A percentile compares a stretch with the other conserved stretches of the same genome.
Evolutionary conservation across 768 basidiomycete genomes (phyloP).

Genomic region (Rhizopogon sp.): DNA sequence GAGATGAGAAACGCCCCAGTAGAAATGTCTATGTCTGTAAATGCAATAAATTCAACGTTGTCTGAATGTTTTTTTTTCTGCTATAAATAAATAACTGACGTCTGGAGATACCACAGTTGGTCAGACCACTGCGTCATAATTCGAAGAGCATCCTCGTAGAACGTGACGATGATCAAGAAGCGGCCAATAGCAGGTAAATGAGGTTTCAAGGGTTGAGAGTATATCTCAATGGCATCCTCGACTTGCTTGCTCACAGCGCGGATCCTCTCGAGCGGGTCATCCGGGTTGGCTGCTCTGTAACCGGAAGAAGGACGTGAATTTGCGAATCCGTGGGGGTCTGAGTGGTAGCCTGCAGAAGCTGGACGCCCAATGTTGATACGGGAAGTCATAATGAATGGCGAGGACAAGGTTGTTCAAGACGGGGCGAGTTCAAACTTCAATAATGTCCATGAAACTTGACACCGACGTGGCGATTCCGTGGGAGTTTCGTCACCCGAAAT

Average conservation of each 20-base stretch:
- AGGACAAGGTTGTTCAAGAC: neutral
- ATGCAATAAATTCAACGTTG: conserved; percentile 5
- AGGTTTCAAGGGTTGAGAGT: conserved; percentile 90
- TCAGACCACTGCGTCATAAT: conserved; percentile 95
- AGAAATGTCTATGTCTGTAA: conserved; percentile 86
- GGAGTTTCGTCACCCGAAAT: neutral
- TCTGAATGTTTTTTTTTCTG: neutral
- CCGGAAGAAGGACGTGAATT: conserved; percentile 66
- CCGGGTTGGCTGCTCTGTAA: conserved; percentile 75
- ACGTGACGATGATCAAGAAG: conserved; percentile 97
- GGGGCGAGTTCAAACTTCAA: neutral
- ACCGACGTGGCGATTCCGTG: conserved; percentile 1
- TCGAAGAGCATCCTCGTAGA: conserved; percentile 92
- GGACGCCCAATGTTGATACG: conserved; percentile 82
- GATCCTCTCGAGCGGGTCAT: conserved; percentile 78
- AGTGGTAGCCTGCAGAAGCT: conserved; percentile 47
- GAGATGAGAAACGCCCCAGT: conserved; percentile 90
- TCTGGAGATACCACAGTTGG: conserved; percentile 97
- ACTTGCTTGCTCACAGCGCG: conserved; percentile 65
- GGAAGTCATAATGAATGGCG: conserved; percentile 55
- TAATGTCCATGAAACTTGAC: neutral
- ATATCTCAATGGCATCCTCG: conserved; percentile 91
- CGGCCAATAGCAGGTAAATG: conserved; percentile 92
- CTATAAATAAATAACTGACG: conserved; percentile 45
- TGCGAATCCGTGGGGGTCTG: conserved; percentile 75